Base-by-base conservation (phyloP, 805 yeast species). In the Blastobotrys attinorum region DNA sequence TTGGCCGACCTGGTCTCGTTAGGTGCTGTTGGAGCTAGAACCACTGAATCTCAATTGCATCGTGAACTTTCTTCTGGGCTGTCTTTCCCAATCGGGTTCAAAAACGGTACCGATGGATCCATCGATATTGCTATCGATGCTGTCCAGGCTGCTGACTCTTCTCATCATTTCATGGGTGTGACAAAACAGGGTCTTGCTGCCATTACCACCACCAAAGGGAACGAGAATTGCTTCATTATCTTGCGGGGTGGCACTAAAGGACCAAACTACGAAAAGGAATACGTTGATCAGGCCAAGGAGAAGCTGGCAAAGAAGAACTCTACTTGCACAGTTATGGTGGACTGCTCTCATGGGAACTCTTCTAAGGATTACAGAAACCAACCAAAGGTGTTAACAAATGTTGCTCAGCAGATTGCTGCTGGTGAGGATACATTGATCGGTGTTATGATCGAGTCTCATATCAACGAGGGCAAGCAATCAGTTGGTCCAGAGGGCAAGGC, bases 21-120 rank as follows among this genome's bases (percentile, higher is more conserved):
- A 54, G 98, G 98, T 59, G 98, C 98, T 48, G 89, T 90, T 67
- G 98, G 98, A 61, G 98, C 98, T 45, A 82, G 98, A 72, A 90
- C 98, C 47, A 90, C 98, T 39, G 98, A 90, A 70, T 90, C 97
- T 36, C 98, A 90, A 67, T 77, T 90, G 48, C 98, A 90, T 71
- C 82, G 98, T 69, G 98, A 90, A 69, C 77, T 90, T 57, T 95
- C 97, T 17, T 89, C 97, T 6, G 98, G 98, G 43, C 73, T 92
- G 49, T 85, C 96, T n/a, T 90, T 90, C 90, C 98, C 98, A 47
- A 80, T 90, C 46, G 98, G 98, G 40, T 90, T 90, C 83, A 90
- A 90, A 71, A 90, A 90, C 64, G 98, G 97, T 66, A 90, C 98
- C 34, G 98, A 90, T 64, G 98, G 98, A 61, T 75, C 92, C 40